Evolutionary conservation across 2,329 filamentous ascomycete genomes (phyloP), one percentile per base, ranked within the genome.

Genomic region (Raffaelea ambrosiae): DNA sequence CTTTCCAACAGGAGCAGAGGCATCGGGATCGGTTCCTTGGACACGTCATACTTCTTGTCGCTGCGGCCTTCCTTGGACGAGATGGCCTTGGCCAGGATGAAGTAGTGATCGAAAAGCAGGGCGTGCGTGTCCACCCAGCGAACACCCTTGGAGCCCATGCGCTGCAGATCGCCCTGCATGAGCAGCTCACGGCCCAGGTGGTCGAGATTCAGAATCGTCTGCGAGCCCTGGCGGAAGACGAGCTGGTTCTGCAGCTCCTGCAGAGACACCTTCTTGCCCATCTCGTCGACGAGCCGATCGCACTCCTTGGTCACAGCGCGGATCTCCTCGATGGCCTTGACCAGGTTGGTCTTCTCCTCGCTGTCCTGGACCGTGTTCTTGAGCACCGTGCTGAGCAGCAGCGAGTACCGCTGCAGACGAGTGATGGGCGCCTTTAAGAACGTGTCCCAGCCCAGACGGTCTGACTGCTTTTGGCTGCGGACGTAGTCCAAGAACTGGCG

Each of bases 21-120:
- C 91, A 98, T 98, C 0, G 93, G 93, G 53, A 98, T 96, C 7
- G 86, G 88, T 71, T 95, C 76, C 64, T 94, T 90, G 1, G 90
- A 96, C 29, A 98, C 91, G 63, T 98, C 93, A 57, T 93, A 98
- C 57, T 87, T 88, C 66, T 85, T 93, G 47, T 84, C 76, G n/a
- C 77, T 78, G 43, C 78, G 79, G 40, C 81, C 76, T 40, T 82
- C 79, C 58, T 89, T 88, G 41, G 81, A 72, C 11, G 76, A 72
- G 3, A 83, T 73, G 8, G 88, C 75, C 70, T 98, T 98, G 36
- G 93, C 86, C 40, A 98, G 70, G 31, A 98, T 90, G 35, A 98
- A 76, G 63, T 96, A 98, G 66, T 98, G 90, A 59, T 98, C 94
- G 60, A 98, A 97, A 0, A 98, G 75, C 41, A 98, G 77, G 3